A percentile compares a stretch with the other conserved stretches of the same genome.
phyloP scores from a whole-genome alignment of 192 early-diverging fungal genomes.

The Helicostylum pulchrum region DNA sequence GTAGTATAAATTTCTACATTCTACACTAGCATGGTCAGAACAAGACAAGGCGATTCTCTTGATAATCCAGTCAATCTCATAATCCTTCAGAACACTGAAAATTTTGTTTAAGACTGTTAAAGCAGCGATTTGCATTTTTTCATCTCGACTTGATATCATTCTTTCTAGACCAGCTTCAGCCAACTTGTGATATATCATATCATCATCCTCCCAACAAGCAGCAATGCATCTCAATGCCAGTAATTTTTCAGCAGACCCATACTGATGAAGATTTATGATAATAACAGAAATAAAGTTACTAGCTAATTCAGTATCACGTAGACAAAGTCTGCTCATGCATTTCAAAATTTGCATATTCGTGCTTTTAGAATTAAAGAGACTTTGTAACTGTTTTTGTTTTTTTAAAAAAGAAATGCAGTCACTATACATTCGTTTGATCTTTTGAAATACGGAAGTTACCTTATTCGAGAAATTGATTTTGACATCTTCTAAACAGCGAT shows the following conservation, averaged over 20 bases:
- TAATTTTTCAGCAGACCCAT: too few species aligned
- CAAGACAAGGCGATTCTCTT: slow-evolving; percentile 47
- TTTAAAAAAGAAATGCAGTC: too few species aligned
- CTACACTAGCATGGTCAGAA: slow-evolving; percentile 41
- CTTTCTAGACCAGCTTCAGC: neutral
- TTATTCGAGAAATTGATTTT: too few species aligned
- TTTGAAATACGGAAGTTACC: too few species aligned
- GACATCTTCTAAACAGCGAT: neutral
- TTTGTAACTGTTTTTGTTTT: too few species aligned
- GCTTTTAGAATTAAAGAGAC: too few species aligned
- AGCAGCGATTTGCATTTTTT: slow-evolving; percentile 51
- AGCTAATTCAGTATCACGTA: too few species aligned
- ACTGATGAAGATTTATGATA: too few species aligned
- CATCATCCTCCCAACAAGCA: neutral
- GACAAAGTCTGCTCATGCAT: too few species aligned
- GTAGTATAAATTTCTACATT: slow-evolving; percentile 52
- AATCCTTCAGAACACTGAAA: slow-evolving; percentile 30
- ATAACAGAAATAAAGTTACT: too few species aligned
- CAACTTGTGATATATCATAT: neutral
- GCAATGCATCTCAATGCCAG: neutral
- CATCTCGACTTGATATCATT: slow-evolving; percentile 38
- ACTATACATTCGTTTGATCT: too few species aligned
- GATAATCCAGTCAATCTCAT: slow-evolving; percentile 51
- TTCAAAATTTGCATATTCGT: too few species aligned
- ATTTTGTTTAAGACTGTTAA: slow-evolving; percentile 54